phyloP scores from a whole-genome alignment of 2,329 filamentous ascomycete species.

The Fusarium sp. region DNA sequence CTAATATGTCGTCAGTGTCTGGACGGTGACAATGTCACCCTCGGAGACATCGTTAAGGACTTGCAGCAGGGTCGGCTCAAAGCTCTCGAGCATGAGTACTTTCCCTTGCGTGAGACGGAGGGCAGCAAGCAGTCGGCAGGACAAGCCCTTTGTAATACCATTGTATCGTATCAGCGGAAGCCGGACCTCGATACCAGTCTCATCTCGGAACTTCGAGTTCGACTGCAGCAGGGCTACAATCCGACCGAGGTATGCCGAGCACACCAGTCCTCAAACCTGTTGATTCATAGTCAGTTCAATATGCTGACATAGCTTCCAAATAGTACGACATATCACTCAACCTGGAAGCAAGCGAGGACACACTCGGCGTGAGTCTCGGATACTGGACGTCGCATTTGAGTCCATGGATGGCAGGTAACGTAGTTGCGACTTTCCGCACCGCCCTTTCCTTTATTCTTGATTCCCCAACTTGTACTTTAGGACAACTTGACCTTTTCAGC shows the following conservation, averaged over 20 bases:
- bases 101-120: conserved; percentile 15
- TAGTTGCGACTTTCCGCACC: conserved; percentile 19
- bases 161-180: conserved; percentile 19
- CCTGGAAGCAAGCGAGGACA: conserved; percentile 16
- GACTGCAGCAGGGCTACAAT: conserved; percentile 19
- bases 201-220: conserved; percentile 16
- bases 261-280: conserved; percentile 15
- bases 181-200: conserved; percentile 16
- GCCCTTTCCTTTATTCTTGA: conserved; percentile 18
- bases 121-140: conserved; percentile 17
- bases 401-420: conserved; percentile 19
- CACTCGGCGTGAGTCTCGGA: conserved; percentile 18
- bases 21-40: conserved; percentile 13
- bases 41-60: conserved; percentile 16
- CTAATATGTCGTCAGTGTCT: conserved; percentile 17
- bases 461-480: conserved; percentile 20
- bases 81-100: conserved; percentile 19
- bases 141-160: conserved; percentile 16
- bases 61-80: conserved; percentile 19
- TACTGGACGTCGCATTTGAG: conserved; percentile 17
- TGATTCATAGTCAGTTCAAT: conserved; percentile 19
- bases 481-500: conserved; percentile 20
- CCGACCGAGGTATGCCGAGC: conserved; percentile 17
- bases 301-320: conserved; percentile 14
- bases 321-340: conserved; percentile 20